Evolutionary conservation across 148 eudicot species (phyloP).

Genomic region (Nyssa sinensis): DNA sequence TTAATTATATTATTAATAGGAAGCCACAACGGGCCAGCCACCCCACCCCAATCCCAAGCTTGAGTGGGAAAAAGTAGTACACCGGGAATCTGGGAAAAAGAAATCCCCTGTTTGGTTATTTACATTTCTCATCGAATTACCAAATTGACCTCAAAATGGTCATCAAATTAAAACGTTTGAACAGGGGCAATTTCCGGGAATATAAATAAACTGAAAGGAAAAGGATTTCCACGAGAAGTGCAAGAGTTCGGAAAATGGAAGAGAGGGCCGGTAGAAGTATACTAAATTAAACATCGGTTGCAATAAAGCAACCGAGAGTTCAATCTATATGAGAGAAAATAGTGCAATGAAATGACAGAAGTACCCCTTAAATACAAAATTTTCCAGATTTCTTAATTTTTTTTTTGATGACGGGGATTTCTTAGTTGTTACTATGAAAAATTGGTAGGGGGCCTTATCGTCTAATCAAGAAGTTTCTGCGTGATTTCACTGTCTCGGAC

Average conservation of each 20-base stretch:
- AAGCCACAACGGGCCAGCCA: conserved; percentile 6
- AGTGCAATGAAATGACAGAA: background rate
- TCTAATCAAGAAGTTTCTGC: too few relatives aligned
- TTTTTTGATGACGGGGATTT: too few relatives aligned
- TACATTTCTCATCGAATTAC: background rate
- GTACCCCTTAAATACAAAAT: background rate
- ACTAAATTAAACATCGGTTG: conserved; percentile 3
- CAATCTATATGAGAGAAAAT: background rate
- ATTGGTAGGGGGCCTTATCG: too few relatives aligned
- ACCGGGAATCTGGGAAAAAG: conserved; percentile 41
- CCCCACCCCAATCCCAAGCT: conserved; percentile 25
- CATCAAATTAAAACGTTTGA: too few relatives aligned
- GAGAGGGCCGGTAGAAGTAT: background rate
- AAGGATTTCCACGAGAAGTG: conserved; percentile 6
- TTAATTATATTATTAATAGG: background rate
- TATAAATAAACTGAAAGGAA: background rate
- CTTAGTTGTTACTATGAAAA: too few relatives aligned
- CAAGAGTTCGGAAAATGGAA: conserved; percentile 8
- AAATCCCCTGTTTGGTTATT: background rate
- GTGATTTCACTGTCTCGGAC: too few relatives aligned
- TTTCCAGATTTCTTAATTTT: too few relatives aligned
- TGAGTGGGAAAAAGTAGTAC: conserved; percentile 16
- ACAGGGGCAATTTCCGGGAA: too few relatives aligned
- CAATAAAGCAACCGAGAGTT: conserved; percentile 15
- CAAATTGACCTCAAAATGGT: background rate